A percentile compares a stretch with the other conserved stretches of the same genome.
Conservation (phyloP, 306 rosid species). For the Dalbergia cochinchinensis region DNA sequence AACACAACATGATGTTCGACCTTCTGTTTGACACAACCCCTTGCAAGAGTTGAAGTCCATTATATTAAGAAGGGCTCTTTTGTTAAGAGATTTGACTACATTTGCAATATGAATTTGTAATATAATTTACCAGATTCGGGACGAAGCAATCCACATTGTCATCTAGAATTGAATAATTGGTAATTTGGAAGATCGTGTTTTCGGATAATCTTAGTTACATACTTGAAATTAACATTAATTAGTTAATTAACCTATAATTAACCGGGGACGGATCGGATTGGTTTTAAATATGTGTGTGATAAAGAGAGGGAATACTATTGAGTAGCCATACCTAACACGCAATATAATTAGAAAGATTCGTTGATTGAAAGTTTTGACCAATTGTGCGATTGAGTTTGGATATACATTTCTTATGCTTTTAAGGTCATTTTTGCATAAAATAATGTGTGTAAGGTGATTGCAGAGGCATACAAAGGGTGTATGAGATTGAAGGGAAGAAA, state of each 20-base stretch:
- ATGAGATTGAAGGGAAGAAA: not conserved
- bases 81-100: not conserved
- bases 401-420: conserved; percentile 5
- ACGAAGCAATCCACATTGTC: conserved; percentile 10
- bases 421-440: conserved; percentile 34
- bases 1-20: not conserved
- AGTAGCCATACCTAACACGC: conserved; percentile 18
- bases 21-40: not conserved
- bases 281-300: not conserved
- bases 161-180: conserved; percentile 18
- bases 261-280: not conserved
- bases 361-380: conserved; percentile 17
- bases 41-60: conserved; percentile 24
- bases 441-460: not conserved
- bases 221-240: not conserved
- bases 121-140: not conserved
- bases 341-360: conserved; percentile 9
- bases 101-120: not conserved
- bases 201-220: conserved; percentile 2
- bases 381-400: not conserved
- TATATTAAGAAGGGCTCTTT: not conserved
- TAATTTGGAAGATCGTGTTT: not conserved
- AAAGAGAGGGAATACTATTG: not conserved
- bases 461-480: conserved; percentile 25
- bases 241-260: not conserved